phyloP scores from a whole-genome alignment of 2,329 filamentous ascomycete species.

The Penicillium palitans region DNA sequence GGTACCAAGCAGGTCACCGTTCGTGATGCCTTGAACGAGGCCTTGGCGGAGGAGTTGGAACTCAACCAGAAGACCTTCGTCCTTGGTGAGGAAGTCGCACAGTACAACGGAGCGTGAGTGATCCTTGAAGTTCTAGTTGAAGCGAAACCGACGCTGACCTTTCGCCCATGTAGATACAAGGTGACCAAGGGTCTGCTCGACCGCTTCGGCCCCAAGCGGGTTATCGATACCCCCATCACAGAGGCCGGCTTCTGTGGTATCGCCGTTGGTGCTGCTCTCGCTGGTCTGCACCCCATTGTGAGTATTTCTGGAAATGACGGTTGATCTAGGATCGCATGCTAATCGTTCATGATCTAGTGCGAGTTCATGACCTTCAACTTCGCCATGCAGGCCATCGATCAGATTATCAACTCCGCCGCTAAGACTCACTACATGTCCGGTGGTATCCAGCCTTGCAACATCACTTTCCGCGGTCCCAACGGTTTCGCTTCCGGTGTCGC shows the following conservation, averaged over 20 bases:
- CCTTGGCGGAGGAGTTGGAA: slow-evolving; percentile 96
- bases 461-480: slow-evolving; percentile 99
- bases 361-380: slow-evolving; percentile 99
- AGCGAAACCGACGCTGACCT: slow-evolving; percentile 38
- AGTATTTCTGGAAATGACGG: slow-evolving; percentile 43
- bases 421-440: slow-evolving; percentile 99
- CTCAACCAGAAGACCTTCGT: slow-evolving; percentile 92
- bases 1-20: slow-evolving; percentile 92
- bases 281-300: slow-evolving; percentile 90
- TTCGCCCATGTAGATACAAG: slow-evolving; percentile 68
- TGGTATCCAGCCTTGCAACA: slow-evolving; percentile 98
- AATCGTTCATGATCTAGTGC: slow-evolving; percentile 57
- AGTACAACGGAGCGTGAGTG: slow-evolving; percentile 92
- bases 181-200: slow-evolving; percentile 97
- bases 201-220: slow-evolving; percentile 93
- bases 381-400: slow-evolving; percentile 99
- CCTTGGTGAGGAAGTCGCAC: slow-evolving; percentile 95
- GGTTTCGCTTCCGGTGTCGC: slow-evolving; percentile 94
- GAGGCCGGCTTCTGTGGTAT: slow-evolving; percentile 94
- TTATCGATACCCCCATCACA: slow-evolving; percentile 98
- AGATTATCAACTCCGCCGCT: slow-evolving; percentile 97
- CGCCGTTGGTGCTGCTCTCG: slow-evolving; percentile 90
- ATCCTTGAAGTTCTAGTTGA: background rate
- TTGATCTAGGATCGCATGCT: background rate
- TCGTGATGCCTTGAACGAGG: slow-evolving; percentile 95